These are phyloP conservation scores for Lentinula novae-zelandiae DNA, from an alignment of 1,284 basidiomycete genomes.

Conservation along the genomic window DNA sequence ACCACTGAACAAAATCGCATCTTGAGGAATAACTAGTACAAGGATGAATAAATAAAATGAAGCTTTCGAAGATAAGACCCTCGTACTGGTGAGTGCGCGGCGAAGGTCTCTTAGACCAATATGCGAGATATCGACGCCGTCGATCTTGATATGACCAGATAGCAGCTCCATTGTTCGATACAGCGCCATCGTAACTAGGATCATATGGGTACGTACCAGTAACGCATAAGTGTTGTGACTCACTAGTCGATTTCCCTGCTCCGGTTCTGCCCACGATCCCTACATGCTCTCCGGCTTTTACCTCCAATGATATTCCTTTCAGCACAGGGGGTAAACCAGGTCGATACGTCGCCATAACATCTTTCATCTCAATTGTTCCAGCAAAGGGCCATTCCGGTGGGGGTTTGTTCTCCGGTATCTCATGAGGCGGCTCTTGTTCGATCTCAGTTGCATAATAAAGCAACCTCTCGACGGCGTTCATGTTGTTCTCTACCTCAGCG, in stretches of 20 bases:
- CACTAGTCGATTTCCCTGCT: constrained; percentile 35
- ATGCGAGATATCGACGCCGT: constrained; percentile 57
- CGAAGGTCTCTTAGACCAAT: constrained; percentile 39
- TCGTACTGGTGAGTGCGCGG: too few relatives aligned
- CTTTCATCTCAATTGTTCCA: constrained; percentile 57
- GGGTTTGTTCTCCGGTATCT: constrained; percentile 27
- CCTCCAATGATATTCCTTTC: constrained; percentile 58
- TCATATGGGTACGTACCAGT: constrained; percentile 1
- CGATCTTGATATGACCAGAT: constrained; percentile 65
- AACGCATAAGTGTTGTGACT: constrained; percentile 59
- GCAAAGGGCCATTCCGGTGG: constrained; percentile 63
- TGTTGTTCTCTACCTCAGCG: constrained; percentile 48
- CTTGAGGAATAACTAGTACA: too few relatives aligned
- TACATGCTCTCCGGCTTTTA: constrained; percentile 73
- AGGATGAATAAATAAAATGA: too few relatives aligned
- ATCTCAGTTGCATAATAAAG: constrained; percentile 54
- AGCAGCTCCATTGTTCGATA: constrained; percentile 43
- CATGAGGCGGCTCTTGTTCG: constrained; percentile 34
- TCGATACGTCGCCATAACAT: constrained; percentile 67
- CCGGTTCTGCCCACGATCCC: constrained; percentile 77
- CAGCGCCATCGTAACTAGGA: constrained; percentile 39
- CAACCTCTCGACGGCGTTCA: constrained; percentile 71
- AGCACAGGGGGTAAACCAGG: constrained; percentile 71
- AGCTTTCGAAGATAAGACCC: too few relatives aligned
- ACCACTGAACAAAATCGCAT: constrained; percentile 25